Conservation (phyloP, 1,139 yeast species). For the Candida sanyaensis region DNA sequence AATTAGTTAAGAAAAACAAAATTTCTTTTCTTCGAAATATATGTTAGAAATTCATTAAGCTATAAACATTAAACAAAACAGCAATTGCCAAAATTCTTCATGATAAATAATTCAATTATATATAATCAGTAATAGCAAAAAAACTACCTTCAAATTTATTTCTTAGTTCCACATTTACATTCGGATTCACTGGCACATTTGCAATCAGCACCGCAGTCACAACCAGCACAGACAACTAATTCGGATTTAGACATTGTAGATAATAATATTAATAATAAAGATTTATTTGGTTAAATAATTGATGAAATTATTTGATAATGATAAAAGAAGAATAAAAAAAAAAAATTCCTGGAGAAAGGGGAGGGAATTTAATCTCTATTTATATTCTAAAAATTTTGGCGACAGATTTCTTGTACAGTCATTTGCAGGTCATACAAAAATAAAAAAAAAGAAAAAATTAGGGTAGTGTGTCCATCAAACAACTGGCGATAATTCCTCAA, state of each 20-base stretch:
- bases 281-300: neutral
- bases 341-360: no score
- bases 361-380: neutral
- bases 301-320: constrained; percentile 1
- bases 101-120: neutral
- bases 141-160: constrained; percentile 9
- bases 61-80: neutral
- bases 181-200: constrained; percentile 24
- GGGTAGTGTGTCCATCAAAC: neutral
- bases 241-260: constrained; percentile 7
- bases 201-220: constrained; percentile 24
- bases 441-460: neutral
- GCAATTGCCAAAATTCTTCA: neutral
- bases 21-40: no score
- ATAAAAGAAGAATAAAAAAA: neutral
- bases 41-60: no score
- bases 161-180: constrained; percentile 26
- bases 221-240: constrained; percentile 20
- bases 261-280: neutral
- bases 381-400: neutral
- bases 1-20: no score
- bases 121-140: neutral
- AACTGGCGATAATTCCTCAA: neutral
- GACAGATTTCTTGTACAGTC: neutral
- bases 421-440: neutral